phyloP scores from a whole-genome alignment of 768 basidiomycete species.

The Cyclocybe aegerita region DNA sequence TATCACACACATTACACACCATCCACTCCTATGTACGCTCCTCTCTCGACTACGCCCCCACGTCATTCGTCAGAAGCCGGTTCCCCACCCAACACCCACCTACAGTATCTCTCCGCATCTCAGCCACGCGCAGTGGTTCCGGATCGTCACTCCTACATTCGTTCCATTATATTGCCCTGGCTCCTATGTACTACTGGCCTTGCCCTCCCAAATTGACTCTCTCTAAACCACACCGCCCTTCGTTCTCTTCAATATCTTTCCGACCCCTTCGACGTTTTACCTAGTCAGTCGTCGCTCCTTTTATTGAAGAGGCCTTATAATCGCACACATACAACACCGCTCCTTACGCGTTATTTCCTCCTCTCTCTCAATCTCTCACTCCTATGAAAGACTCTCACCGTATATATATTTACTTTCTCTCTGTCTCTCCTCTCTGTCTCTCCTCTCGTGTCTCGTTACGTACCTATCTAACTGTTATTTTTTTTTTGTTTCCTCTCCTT shows the following conservation, averaged over 20 bases:
- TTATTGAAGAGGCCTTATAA: conserved; percentile 18
- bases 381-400: conserved; percentile 1
- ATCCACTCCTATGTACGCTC: conserved; percentile 3
- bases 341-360: conserved; percentile 13
- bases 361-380: conserved; percentile 2
- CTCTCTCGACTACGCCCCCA: conserved; percentile 7
- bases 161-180: background rate
- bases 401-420: conserved; percentile 6
- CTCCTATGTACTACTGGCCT: conserved; percentile 22
- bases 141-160: conserved; percentile 6
- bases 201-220: conserved; percentile 9
- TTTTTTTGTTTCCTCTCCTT: conserved; percentile 24
- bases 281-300: conserved; percentile 19
- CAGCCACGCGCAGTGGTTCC: background rate
- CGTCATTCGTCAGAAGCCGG: background rate
- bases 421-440: conserved; percentile 4
- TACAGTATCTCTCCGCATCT: conserved; percentile 12
- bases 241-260: conserved; percentile 13
- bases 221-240: too few species aligned
- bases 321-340: conserved; percentile 14
- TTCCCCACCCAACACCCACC: background rate
- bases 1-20: background rate
- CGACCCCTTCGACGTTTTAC: conserved; percentile 8
- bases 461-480: conserved; percentile 36
- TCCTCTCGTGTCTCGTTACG: conserved; percentile 1